Base-by-base conservation (phyloP, 371 early-diverging fungal genomes). In the Mortierella sp. region DNA sequence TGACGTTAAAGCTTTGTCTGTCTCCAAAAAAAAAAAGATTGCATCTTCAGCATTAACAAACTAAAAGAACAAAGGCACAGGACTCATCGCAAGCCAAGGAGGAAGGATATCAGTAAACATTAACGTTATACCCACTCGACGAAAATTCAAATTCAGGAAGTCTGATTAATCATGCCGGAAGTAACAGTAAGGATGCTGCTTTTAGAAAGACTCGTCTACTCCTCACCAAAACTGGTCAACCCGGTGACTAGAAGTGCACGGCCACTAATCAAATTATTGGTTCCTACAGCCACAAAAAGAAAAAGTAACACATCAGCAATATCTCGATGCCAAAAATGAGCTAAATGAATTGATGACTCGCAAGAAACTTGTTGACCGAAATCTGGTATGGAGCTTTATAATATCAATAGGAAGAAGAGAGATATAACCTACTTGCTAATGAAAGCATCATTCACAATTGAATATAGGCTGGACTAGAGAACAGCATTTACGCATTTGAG, bases 401-500 rank as follows among this genome's bases (percentile, higher is more conserved):
- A 40, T 40, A 10, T 40, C 15, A n/a, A 40, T 15, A 40, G 2
- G 40, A 45, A 45, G n/a, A 17, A 45, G n/a, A 19, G 7, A 45
- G 3, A 2, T 22, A 19, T 45, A n/a, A n/a, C n/a, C 8, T 1
- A n/a, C 13, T 2, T 19, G 47, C 47, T 54, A 31, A 54, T 54
- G 1, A 17, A 54, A 29, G 8, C 47, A 23, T 13, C 10, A 26
- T 26, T 31, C 7, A 28, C 9, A 9, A 3, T 54, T 9, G 15
- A n/a, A 51, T 23, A 10, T 64, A 90, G 79, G 79, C 79, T 43
- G 73, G 86, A 42, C 79, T 95, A 15, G 96, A 95, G 76, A 81
- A 89, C 34, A 87, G 89, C 54, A 92, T 95, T 64, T 95, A 93
- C 82, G 79, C 88, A 6, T 92, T 93, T 81, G 96, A 95, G 70